phyloP scores from a whole-genome alignment of 225 moss, liverwort and hornwort genomes.

The Thuidium tamariscinum region DNA sequence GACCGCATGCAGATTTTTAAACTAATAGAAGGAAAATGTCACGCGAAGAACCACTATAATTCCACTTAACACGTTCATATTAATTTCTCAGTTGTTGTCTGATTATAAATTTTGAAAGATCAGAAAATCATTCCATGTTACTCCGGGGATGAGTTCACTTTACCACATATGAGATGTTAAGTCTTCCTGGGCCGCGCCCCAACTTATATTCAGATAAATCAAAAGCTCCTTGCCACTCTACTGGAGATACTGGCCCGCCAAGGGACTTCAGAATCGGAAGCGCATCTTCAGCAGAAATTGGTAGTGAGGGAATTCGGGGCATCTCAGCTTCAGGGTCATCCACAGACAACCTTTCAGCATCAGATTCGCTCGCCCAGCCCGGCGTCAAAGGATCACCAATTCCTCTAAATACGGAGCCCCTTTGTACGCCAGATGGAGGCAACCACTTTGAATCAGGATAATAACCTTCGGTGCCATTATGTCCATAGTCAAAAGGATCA shows the following conservation, averaged over 20 bases:
- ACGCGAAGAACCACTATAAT: neutral
- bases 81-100: neutral
- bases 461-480: slow-evolving; percentile 53
- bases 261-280: slow-evolving; percentile 52
- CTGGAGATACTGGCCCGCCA: slow-evolving; percentile 41
- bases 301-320: slow-evolving; percentile 69
- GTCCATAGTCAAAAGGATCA: slow-evolving; percentile 58
- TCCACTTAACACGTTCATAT: neutral
- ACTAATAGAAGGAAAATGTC: neutral
- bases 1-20: neutral
- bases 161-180: slow-evolving; percentile 68
- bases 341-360: slow-evolving; percentile 44
- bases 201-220: slow-evolving; percentile 46
- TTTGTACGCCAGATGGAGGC: slow-evolving; percentile 66
- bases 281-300: slow-evolving; percentile 80
- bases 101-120: neutral
- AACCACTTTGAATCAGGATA: slow-evolving; percentile 88
- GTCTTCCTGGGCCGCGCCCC: slow-evolving; percentile 67
- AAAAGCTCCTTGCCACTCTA: slow-evolving; percentile 65
- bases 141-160: neutral
- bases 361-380: slow-evolving; percentile 65
- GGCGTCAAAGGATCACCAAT: slow-evolving; percentile 85
- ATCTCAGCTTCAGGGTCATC: slow-evolving; percentile 33
- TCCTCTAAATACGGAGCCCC: slow-evolving; percentile 55
- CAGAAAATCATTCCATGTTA: neutral